These are phyloP conservation scores for Eleusine coracana DNA, from an alignment of 176 grass and related monocot genomes.

Conservation along the genomic window DNA sequence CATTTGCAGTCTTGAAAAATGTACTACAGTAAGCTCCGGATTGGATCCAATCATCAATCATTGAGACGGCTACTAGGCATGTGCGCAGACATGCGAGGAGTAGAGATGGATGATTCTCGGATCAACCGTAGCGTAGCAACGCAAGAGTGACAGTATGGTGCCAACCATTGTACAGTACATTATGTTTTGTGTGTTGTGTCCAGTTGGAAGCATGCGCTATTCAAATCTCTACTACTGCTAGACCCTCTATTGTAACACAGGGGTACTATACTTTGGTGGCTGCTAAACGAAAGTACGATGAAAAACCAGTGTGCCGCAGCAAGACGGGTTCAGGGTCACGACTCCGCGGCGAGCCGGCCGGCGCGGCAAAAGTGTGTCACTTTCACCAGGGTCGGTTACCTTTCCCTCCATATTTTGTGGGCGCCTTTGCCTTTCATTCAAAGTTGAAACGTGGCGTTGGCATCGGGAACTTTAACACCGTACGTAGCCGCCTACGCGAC, in stretches of 20 bases:
- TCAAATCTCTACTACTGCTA: too few species aligned
- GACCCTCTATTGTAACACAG: too few species aligned
- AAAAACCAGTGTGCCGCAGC: neutral
- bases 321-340: neutral
- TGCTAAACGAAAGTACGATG: neutral
- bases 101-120: neutral
- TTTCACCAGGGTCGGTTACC: neutral
- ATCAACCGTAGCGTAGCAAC: neutral
- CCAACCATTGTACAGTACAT: too few species aligned
- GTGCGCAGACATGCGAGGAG: neutral
- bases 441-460: neutral
- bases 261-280: too few species aligned
- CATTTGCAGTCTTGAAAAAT: neutral
- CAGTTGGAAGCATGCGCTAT: neutral
- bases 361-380: neutral
- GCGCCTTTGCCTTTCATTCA: slow-evolving; percentile 30
- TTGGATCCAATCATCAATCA: neutral
- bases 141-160: neutral
- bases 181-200: neutral
- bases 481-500: neutral
- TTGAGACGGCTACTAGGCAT: neutral
- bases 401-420: slow-evolving; percentile 27
- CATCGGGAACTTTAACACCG: slow-evolving; percentile 15
- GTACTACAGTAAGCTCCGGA: neutral
- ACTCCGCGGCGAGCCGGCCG: neutral